Percentiles rank a stretch among this genome's conserved stretches.
phyloP scores from a whole-genome alignment of 257 asterid genomes.

The Linderniella brevidens region DNA sequence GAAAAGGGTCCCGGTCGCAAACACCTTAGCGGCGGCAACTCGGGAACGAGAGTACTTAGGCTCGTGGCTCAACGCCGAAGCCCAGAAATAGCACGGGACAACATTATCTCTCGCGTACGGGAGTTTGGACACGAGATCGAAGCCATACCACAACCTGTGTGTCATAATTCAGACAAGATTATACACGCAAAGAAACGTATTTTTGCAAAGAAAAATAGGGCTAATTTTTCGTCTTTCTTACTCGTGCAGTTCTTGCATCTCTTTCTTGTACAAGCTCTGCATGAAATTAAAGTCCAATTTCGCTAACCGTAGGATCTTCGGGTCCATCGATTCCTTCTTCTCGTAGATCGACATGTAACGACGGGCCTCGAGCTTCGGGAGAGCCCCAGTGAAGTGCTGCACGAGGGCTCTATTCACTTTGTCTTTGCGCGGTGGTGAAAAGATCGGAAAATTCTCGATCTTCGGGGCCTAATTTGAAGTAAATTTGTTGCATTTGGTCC shows the following conservation, averaged over 20 bases:
- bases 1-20: no score
- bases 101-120: background rate
- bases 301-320: background rate
- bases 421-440: background rate
- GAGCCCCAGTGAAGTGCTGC: background rate
- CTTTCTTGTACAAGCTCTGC: background rate
- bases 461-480: background rate
- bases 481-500: background rate
- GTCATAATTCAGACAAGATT: background rate
- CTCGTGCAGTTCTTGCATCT: background rate
- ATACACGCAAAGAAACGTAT: background rate
- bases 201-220: background rate
- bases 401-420: background rate
- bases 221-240: no score
- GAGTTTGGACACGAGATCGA: background rate
- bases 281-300: background rate
- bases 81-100: background rate
- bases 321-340: background rate
- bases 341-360: background rate
- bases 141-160: background rate
- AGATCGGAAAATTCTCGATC: background rate
- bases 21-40: background rate
- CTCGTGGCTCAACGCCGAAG: background rate
- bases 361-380: conserved; percentile 1
- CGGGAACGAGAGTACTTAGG: background rate